Base-by-base conservation (phyloP, 306 rosid species). In the Lathyrus sativus region DNA sequence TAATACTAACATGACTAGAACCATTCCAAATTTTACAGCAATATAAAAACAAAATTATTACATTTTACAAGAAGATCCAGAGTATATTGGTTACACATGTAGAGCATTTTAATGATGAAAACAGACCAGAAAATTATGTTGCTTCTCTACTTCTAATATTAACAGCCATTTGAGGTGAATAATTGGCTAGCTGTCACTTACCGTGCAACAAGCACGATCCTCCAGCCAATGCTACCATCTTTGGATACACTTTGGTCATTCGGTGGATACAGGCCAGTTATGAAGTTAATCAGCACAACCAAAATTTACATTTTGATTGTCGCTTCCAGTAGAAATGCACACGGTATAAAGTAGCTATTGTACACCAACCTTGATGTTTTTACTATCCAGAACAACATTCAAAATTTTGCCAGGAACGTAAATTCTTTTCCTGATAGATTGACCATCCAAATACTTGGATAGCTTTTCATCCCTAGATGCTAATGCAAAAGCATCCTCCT, bases 391-490 rank as follows among this genome's bases (percentile, higher is more conserved):
- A 68, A 93, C 89, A 61, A 93, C 83, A 74, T 93, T 93, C 83
- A 93, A 78, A 67, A 93, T 90, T 81, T 85, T 93, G 75, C 96
- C 89, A 0, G 95, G 96, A 78, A 93, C 97, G 29, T 77, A 93
- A 62, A 93, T 90, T 79, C 85, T 85, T 80, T 85, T 88, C 50
- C 76, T 86, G 33, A 93, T 79, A 4, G 83, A 61, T 77, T 79
- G 84, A 39, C 97, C 96, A 6, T 75, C 44, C 77, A 86, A 79
- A 74, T 80, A 90, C 80, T 86, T 93, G 63, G 92, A 79, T 57
- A 93, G 78, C 57, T 93, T 93, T 71, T 84, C 96, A 75, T 93
- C 97, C 72, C 41, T 66, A 4, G 74, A 80, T 48, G 97, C 99
- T 53, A 86, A 63, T 59, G 62, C 73, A 75, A 86, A 86, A 66